These are phyloP conservation scores for Sclerotinia nivalis DNA, from an alignment of 2,329 filamentous ascomycete genomes.

Conservation along the genomic window DNA sequence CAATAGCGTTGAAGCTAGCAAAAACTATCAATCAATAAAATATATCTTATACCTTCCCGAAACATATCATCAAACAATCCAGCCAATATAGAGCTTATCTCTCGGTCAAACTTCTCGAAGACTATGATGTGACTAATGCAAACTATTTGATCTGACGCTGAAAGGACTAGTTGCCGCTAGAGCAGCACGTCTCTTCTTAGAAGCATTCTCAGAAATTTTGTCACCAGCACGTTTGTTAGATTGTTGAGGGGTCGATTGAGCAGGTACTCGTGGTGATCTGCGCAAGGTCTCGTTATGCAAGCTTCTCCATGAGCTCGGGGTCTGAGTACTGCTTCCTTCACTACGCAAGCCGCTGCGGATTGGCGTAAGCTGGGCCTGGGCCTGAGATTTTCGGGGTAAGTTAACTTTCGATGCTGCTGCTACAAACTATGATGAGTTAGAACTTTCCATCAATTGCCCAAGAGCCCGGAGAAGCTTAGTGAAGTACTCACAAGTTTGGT, in stretches of 20 bases:
- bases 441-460: neutral
- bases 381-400: neutral
- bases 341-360: neutral
- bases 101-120: neutral
- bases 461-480: too few species aligned
- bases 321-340: constrained; percentile 20
- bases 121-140: neutral
- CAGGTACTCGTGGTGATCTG: constrained; percentile 6
- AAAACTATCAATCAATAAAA: constrained; percentile 15
- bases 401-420: neutral
- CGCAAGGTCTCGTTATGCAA: neutral
- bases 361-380: constrained; percentile 10
- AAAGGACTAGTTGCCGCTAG: constrained; percentile 16
- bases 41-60: neutral
- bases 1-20: constrained; percentile 8
- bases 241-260: constrained; percentile 11
- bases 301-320: constrained; percentile 18
- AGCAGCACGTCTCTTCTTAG: constrained; percentile 6
- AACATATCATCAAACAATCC: neutral
- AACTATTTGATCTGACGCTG: constrained; percentile 18
- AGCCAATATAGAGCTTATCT: neutral
- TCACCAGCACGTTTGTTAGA: constrained; percentile 13
- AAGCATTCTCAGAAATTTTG: neutral
- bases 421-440: neutral
- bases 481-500: constrained; percentile 8